phyloP scores from a whole-genome alignment of 179 eudicot species.

The Carnegiea gigantea region DNA sequence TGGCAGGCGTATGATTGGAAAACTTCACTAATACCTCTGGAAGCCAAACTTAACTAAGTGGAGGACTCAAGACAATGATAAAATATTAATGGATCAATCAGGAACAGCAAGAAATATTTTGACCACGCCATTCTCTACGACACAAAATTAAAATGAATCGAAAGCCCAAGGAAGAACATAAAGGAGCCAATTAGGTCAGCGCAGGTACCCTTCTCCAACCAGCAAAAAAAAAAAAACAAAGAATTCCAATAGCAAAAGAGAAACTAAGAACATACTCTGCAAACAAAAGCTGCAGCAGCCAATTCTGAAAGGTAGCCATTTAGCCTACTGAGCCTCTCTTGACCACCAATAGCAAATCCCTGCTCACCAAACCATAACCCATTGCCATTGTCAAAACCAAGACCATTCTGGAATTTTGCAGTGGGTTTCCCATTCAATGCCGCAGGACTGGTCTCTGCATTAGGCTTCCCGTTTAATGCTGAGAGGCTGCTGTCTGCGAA shows the following conservation, averaged over 20 bases:
- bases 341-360: slow-evolving; percentile 97
- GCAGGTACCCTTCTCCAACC: not conserved
- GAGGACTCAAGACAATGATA: too few species aligned
- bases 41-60: too few species aligned
- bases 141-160: too few species aligned
- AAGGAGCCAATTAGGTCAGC: not conserved
- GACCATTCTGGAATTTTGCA: slow-evolving; percentile 85
- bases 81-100: not conserved
- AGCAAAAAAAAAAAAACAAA: not conserved
- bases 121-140: not conserved
- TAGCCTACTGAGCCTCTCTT: slow-evolving; percentile 72
- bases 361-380: slow-evolving; percentile 80
- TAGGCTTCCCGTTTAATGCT: slow-evolving; percentile 44
- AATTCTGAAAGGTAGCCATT: slow-evolving; percentile 90
- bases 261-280: slow-evolving; percentile 66
- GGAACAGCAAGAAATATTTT: not conserved
- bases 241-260: not conserved
- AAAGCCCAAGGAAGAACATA: not conserved
- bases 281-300: slow-evolving; percentile 99
- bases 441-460: slow-evolving; percentile 36
- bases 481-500: slow-evolving; percentile 38
- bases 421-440: slow-evolving; percentile 44
- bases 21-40: too few species aligned
- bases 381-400: slow-evolving; percentile 87
- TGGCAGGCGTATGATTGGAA: too few species aligned